Conservation (phyloP, 345 rosid species). For the Syzygium grande region DNA sequence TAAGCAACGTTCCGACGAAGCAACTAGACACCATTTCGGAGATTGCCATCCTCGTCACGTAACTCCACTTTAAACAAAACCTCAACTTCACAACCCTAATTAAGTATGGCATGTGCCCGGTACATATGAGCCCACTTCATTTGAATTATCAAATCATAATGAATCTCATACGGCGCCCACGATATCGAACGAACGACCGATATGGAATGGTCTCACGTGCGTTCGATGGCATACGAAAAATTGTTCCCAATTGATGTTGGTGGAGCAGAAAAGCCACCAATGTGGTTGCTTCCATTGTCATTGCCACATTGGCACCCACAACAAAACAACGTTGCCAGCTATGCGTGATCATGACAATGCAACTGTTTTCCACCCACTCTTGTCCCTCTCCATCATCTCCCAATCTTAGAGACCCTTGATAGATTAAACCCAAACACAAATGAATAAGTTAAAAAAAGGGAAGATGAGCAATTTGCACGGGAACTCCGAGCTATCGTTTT, state of each 20-base stretch:
- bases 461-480: not conserved
- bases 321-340: not conserved
- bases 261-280: not conserved
- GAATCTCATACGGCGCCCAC: not conserved
- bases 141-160: not conserved
- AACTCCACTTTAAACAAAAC: not conserved
- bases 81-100: not conserved
- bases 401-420: not conserved
- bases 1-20: not conserved
- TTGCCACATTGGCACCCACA: not conserved
- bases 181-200: not conserved
- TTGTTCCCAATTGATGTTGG: not conserved
- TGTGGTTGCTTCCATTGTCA: not conserved
- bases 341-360: not conserved
- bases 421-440: not conserved
- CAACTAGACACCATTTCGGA: not conserved
- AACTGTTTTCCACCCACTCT: not conserved
- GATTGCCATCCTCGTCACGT: not conserved
- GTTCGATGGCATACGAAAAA: not conserved
- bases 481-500: not conserved
- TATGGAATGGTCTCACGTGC: not conserved
- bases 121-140: not conserved
- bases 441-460: not conserved
- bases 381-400: not conserved
- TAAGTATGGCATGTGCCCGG: not conserved